Percentiles rank a stretch among this genome's conserved stretches.
Evolutionary conservation across 1,284 basidiomycete species (phyloP).

Genomic region (Puccinia polysora): DNA sequence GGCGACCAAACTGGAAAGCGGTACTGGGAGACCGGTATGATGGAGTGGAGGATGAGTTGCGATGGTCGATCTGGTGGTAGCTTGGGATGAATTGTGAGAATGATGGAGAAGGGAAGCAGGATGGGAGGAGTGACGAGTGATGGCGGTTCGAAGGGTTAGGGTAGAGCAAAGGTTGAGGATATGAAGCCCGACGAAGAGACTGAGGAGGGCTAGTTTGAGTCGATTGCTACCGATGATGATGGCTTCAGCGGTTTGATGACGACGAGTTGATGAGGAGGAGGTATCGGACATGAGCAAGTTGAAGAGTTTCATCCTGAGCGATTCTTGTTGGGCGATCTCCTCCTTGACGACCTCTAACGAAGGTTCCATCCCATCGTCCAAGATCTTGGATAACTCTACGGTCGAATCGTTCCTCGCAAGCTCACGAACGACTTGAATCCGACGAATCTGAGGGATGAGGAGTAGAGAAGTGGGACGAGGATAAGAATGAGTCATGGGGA

Average conservation of each 20-base stretch:
- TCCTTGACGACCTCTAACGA: conserved; percentile 32
- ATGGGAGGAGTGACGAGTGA: conserved; percentile 58
- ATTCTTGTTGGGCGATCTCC: conserved; percentile 37
- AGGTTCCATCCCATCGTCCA: conserved; percentile 35
- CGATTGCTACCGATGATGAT: conserved; percentile 27
- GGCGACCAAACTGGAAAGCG: conserved; percentile 2
- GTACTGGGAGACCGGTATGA: too few species aligned
- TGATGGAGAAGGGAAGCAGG: conserved; percentile 41
- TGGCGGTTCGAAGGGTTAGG: conserved; percentile 68
- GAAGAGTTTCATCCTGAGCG: conserved; percentile 19
- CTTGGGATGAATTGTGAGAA: neutral
- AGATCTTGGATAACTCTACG: conserved; percentile 28
- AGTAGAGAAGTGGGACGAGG: too few species aligned
- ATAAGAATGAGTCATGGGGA: too few species aligned
- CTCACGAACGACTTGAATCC: conserved; percentile 35
- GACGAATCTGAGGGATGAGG: conserved; percentile 15
- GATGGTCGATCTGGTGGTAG: neutral
- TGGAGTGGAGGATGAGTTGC: too few species aligned
- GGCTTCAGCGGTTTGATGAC: neutral
- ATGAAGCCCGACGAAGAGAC: conserved; percentile 77
- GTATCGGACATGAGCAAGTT: conserved; percentile 24
- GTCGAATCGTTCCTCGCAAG: conserved; percentile 36
- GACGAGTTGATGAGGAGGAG: neutral
- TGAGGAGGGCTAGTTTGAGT: conserved; percentile 26
- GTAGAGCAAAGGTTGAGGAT: conserved; percentile 90